Percentiles rank a stretch among this genome's conserved stretches.
Evolutionary conservation across 1,139 yeast genomes (phyloP).

Genomic region (Taphrina communis): DNA sequence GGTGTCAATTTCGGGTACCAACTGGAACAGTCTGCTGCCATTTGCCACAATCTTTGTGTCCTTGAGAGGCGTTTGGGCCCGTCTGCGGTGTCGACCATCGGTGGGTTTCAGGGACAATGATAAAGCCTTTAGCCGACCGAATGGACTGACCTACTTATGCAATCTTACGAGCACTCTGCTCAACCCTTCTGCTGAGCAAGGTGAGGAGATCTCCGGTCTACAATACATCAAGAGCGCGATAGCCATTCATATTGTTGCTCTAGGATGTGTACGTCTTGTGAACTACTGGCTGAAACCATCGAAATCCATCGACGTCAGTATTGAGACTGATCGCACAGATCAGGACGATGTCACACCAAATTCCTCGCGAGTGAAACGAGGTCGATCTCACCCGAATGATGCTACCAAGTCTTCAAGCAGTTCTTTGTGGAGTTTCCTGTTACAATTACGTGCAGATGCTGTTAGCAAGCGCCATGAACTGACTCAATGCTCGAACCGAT

Average conservation of each 20-base stretch:
- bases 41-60: slow-evolving; percentile 18
- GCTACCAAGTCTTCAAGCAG: not conserved
- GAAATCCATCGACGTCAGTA: not conserved
- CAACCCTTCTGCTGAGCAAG: not conserved
- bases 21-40: slow-evolving; percentile 8
- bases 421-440: slow-evolving; percentile 30
- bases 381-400: not conserved
- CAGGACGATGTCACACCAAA: not conserved
- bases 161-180: not conserved
- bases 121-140: not conserved
- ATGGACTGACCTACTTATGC: not conserved
- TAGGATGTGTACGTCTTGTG: slow-evolving; percentile 21
- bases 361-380: not conserved
- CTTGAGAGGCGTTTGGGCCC: slow-evolving; percentile 1
- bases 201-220: not conserved
- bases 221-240: slow-evolving; percentile 28
- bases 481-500: not conserved
- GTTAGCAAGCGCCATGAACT: slow-evolving; percentile 17
- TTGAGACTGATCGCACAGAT: not conserved
- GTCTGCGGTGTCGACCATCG: not conserved
- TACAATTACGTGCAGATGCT: slow-evolving; percentile 19
- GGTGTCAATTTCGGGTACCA: slow-evolving; percentile 27
- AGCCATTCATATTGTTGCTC: slow-evolving; percentile 28
- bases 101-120: not conserved
- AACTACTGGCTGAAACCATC: slow-evolving; percentile 15